Conservation (phyloP, 2,329 filamentous ascomycete species). For the Ophiostoma sp. region DNA sequence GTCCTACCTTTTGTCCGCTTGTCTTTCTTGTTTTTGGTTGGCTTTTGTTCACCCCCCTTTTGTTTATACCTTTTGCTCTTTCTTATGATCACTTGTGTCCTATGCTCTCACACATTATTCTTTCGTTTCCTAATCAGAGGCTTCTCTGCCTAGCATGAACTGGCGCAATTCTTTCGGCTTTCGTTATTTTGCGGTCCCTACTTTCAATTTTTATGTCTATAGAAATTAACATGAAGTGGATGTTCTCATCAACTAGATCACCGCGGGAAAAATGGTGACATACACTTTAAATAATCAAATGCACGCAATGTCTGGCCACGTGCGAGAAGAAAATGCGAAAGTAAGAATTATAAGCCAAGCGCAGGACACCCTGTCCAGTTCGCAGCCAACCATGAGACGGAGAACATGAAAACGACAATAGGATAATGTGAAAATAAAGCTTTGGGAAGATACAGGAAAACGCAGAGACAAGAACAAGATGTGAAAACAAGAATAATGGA, state of each 20-base stretch:
- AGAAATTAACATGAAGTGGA: not conserved
- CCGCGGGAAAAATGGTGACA: too few relatives aligned
- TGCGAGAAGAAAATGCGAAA: not conserved
- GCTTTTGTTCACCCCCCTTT: not conserved
- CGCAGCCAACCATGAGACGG: not conserved
- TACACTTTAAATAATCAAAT: too few relatives aligned
- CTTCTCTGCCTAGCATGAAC: not conserved
- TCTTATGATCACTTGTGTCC: not conserved
- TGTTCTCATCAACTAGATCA: too few relatives aligned
- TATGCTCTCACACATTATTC: not conserved
- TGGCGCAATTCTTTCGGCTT: not conserved
- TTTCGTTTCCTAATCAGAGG: not conserved
- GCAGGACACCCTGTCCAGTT: not conserved
- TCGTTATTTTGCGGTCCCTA: not conserved
- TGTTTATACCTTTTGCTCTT: conserved; percentile 1
- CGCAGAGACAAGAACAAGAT: not conserved
- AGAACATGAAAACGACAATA: conserved; percentile 1
- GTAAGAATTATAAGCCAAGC: not conserved
- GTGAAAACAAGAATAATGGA: not conserved
- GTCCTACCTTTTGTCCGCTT: not conserved
- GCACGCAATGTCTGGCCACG: too few relatives aligned
- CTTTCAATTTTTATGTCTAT: not conserved
- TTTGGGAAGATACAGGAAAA: not conserved
- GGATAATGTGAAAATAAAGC: not conserved
- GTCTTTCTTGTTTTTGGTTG: not conserved